These are phyloP conservation scores for Nymphaea thermarum DNA, from an alignment of 164 flowering plant species.

Conservation along the genomic window DNA sequence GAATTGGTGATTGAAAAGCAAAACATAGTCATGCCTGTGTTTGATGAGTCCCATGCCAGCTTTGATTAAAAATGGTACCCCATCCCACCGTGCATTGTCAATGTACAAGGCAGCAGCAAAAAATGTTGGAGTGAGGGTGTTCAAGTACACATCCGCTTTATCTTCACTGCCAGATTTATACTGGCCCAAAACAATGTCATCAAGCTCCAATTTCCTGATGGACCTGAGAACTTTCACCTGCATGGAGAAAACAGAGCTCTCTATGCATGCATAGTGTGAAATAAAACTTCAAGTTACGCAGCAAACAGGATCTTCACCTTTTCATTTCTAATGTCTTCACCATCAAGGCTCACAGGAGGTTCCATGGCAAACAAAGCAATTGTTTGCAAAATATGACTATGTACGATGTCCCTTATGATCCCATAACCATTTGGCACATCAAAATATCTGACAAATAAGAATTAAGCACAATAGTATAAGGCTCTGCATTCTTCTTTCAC, in stretches of 20 bases:
- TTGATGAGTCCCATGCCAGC: slow-evolving; percentile 54
- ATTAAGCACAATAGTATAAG: background rate
- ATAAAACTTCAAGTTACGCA: background rate
- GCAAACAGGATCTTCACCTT: slow-evolving; percentile 23
- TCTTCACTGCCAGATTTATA: slow-evolving; percentile 32
- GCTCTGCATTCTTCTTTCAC: background rate
- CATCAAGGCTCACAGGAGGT: slow-evolving; percentile 55
- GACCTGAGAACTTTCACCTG: slow-evolving; percentile 58
- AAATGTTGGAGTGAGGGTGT: slow-evolving; percentile 44
- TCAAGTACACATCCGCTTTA: slow-evolving; percentile 22
- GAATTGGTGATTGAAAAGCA: no score
- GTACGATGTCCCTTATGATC: slow-evolving; percentile 43
- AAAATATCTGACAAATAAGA: slow-evolving; percentile 23
- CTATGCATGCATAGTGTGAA: background rate
- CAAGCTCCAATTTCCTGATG: slow-evolving; percentile 31
- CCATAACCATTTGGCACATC: slow-evolving; percentile 29
- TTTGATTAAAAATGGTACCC: slow-evolving; percentile 54
- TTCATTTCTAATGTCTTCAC: slow-evolving; percentile 56
- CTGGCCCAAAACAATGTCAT: slow-evolving; percentile 45
- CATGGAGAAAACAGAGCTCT: slow-evolving; percentile 1
- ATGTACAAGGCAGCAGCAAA: slow-evolving; percentile 47
- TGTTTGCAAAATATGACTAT: slow-evolving; percentile 53
- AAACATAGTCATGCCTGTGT: slow-evolving; percentile 27
- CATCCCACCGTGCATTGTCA: slow-evolving; percentile 73
- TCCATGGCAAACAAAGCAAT: slow-evolving; percentile 61